A percentile compares a stretch with the other conserved stretches of the same genome.
Evolutionary conservation across 176 grass and related monocot species (phyloP).

Genomic region (Hordeum vulgare): MorexV3_pseudomolecules_assembly NC_058521.1:523176856-523177355

Average conservation of each 20-base stretch:
- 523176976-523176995: background rate
- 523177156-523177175: conserved; percentile 51
- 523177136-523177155: conserved; percentile 55
- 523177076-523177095: conserved; percentile 59
- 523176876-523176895: background rate
- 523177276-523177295: conserved; percentile 50
- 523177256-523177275: conserved; percentile 64
- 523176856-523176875: background rate
- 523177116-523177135: conserved; percentile 42
- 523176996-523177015: background rate
- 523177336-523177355: conserved; percentile 49
- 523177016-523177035: conserved; percentile 35
- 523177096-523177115: conserved; percentile 64
- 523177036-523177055: conserved; percentile 37
- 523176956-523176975: background rate
- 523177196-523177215: conserved; percentile 60
- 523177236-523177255: conserved; percentile 59
- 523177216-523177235: conserved; percentile 64
- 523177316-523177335: conserved; percentile 71
- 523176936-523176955: background rate
- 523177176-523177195: conserved; percentile 41
- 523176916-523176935: background rate
- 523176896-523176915: background rate
- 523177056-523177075: conserved; percentile 53
- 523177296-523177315: conserved; percentile 50